A percentile compares a stretch with the other conserved stretches of the same genome.
Evolutionary conservation across 805 yeast genomes (phyloP).

Genomic region (Nakazawaea pomicola): DNA sequence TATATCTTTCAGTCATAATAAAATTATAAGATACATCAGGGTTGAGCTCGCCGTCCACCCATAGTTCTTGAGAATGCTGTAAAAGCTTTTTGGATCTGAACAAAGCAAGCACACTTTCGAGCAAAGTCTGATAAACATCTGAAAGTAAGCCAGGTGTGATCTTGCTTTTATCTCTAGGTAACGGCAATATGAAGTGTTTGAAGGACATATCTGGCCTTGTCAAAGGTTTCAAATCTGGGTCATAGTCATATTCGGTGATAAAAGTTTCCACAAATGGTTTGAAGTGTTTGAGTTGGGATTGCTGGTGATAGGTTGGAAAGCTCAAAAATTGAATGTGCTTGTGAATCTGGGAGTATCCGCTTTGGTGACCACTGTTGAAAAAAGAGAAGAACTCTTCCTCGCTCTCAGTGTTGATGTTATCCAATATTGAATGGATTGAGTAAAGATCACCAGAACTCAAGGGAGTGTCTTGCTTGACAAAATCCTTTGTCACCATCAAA

Average conservation of each 20-base stretch:
- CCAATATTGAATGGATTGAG: constrained; percentile 52
- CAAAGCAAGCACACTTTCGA: constrained; percentile 66
- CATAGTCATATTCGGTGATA: background rate
- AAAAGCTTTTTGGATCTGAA: constrained; percentile 19
- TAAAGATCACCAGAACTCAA: constrained; percentile 64
- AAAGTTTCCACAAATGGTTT: constrained; percentile 6
- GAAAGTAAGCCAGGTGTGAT: constrained; percentile 55
- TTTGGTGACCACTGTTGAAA: constrained; percentile 80
- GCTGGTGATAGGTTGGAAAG: constrained; percentile 45
- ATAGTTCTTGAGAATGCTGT: constrained; percentile 41
- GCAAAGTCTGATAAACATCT: constrained; percentile 61
- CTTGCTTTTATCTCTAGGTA: constrained; percentile 35
- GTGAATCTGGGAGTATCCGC: constrained; percentile 96
- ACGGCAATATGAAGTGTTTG: constrained; percentile 73
- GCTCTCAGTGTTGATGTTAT: constrained; percentile 38
- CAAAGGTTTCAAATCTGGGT: constrained; percentile 38
- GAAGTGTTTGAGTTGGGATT: constrained; percentile 24
- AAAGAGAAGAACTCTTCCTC: constrained; percentile 59
- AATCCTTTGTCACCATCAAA: constrained; percentile 71
- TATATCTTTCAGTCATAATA: constrained; percentile 75
- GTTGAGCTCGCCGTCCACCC: constrained; percentile 21
- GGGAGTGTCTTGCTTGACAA: constrained; percentile 67
- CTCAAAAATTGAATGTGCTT: constrained; percentile 85
- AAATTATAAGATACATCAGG: constrained; percentile 63
- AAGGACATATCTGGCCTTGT: constrained; percentile 60